A percentile compares a stretch with the other conserved stretches of the same genome.
Evolutionary conservation across 2,329 filamentous ascomycete species (phyloP).

Genomic region (Cordyceps tenuipes): DNA sequence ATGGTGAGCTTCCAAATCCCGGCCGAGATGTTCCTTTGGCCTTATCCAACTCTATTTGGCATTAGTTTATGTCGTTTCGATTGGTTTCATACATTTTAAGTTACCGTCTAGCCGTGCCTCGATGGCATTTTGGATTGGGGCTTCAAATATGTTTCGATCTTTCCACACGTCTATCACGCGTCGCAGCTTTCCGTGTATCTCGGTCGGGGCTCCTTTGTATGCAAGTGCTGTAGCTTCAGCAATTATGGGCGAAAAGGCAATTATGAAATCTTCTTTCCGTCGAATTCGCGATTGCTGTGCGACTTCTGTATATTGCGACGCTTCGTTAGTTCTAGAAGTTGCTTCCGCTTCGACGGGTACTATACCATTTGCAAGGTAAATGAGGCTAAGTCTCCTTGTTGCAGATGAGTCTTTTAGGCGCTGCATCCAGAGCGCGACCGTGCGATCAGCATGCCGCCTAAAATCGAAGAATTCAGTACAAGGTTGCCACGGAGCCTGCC

Average conservation of each 20-base stretch:
- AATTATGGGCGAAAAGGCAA: slow-evolving; percentile 85
- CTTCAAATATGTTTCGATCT: slow-evolving; percentile 75
- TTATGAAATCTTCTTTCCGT: slow-evolving; percentile 84
- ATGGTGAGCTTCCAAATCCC: slow-evolving; percentile 47
- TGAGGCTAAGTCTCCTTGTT: slow-evolving; percentile 77
- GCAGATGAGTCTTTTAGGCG: slow-evolving; percentile 80
- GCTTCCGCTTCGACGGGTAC: neutral
- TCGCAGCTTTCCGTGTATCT: slow-evolving; percentile 79
- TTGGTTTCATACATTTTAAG: slow-evolving; percentile 14
- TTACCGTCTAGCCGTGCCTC: slow-evolving; percentile 72
- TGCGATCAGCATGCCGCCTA: slow-evolving; percentile 86
- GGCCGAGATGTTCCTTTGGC: slow-evolving; percentile 43
- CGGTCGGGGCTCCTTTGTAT: slow-evolving; percentile 79
- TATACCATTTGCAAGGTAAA: slow-evolving; percentile 93
- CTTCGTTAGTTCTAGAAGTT: slow-evolving; percentile 2
- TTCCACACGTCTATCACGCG: slow-evolving; percentile 94
- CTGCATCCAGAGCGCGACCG: slow-evolving; percentile 85
- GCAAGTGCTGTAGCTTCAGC: slow-evolving; percentile 84
- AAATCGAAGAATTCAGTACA: slow-evolving; percentile 7
- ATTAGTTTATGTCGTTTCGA: slow-evolving; percentile 14
- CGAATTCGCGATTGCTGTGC: slow-evolving; percentile 92
- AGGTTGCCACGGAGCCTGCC: slow-evolving; percentile 4
- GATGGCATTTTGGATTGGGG: slow-evolving; percentile 68
- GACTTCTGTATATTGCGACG: slow-evolving; percentile 56
- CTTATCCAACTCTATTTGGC: slow-evolving; percentile 51